phyloP scores from a whole-genome alignment of 1,284 basidiomycete genomes.

The Schizophyllum commune region DNA sequence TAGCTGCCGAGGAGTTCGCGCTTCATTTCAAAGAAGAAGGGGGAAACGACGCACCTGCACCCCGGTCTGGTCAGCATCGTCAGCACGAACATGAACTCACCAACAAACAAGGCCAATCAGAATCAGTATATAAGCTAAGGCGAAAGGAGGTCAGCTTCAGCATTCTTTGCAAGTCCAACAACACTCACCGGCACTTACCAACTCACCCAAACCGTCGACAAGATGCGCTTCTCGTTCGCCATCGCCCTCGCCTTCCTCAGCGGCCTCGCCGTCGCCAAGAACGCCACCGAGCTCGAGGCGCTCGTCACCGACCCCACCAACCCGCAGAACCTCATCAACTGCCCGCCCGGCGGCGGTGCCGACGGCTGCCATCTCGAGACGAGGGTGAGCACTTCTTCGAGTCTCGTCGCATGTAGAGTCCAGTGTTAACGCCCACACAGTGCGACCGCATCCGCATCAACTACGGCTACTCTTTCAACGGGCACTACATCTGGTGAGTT shows the following conservation, averaged over 20 bases:
- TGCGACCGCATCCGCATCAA: not conserved
- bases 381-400: not conserved
- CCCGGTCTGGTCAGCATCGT: not conserved
- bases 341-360: too few species aligned
- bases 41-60: not conserved
- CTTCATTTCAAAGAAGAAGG: not conserved
- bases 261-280: not conserved
- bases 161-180: not conserved
- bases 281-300: not conserved
- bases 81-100: too few species aligned
- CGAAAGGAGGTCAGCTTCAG: not conserved
- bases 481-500: not conserved
- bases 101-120: not conserved
- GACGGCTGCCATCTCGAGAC: not conserved
- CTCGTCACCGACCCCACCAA: not conserved
- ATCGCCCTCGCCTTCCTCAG: not conserved
- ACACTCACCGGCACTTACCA: not conserved
- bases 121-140: not conserved
- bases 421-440: not conserved
- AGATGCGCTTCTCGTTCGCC: not conserved
- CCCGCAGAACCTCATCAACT: not conserved
- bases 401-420: not conserved
- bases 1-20: not conserved
- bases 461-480: not conserved
- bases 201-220: not conserved